A percentile compares a stretch with the other conserved stretches of the same genome.
Conservation (phyloP, 2,329 filamentous ascomycete species). For the Geosmithia putterillii region DNA sequence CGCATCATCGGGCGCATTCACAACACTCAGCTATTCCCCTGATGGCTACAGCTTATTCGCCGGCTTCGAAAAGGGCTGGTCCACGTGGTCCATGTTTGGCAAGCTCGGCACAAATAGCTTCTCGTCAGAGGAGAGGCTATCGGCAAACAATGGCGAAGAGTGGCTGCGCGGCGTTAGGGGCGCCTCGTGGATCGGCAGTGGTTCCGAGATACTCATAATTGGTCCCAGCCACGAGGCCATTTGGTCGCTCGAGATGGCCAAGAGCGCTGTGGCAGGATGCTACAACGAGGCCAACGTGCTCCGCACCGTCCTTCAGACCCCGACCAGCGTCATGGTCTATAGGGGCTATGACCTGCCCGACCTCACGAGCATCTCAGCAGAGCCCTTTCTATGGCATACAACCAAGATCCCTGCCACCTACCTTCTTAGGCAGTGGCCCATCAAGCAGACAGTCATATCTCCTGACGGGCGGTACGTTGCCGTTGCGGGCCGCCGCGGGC, state of each 20-base stretch:
- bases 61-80: constrained; percentile 87
- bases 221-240: constrained; percentile 61
- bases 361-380: constrained; percentile 80
- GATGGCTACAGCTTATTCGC: constrained; percentile 95
- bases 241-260: constrained; percentile 84
- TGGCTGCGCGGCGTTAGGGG: constrained; percentile 74
- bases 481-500: constrained; percentile 81
- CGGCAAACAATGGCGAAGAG: constrained; percentile 57
- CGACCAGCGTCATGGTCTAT: constrained; percentile 81
- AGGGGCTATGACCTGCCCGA: constrained; percentile 86
- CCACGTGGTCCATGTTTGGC: constrained; percentile 94
- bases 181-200: constrained; percentile 78
- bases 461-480: constrained; percentile 89
- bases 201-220: constrained; percentile 72
- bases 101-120: constrained; percentile 83
- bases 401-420: constrained; percentile 77
- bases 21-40: constrained; percentile 73
- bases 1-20: constrained; percentile 56
- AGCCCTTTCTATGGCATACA: constrained; percentile 91
- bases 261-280: constrained; percentile 84
- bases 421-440: constrained; percentile 86
- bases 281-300: constrained; percentile 87
- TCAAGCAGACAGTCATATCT: constrained; percentile 76
- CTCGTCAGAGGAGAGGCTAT: constrained; percentile 50
- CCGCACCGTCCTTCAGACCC: constrained; percentile 78